A percentile compares a stretch with the other conserved stretches of the same genome.
These are phyloP conservation scores for Sclerotinia sclerotiorum DNA, from an alignment of 2,329 filamentous ascomycete species.

Conservation along the genomic window DNA sequence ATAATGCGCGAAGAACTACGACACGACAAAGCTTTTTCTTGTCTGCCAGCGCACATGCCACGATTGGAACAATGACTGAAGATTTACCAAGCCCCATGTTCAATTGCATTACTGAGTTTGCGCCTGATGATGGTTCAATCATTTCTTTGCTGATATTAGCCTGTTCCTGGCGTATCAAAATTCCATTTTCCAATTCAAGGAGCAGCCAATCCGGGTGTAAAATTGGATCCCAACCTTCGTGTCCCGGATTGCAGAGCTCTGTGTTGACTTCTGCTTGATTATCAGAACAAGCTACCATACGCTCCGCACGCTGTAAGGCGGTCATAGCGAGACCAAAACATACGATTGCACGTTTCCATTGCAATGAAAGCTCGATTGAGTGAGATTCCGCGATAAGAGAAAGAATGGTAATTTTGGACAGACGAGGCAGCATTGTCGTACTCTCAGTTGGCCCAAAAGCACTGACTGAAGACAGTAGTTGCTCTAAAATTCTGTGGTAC, in stretches of 20 bases:
- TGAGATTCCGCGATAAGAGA: conserved; percentile 21
- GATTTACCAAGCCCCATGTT: conserved; percentile 74
- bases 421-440: conserved; percentile 25
- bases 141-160: conserved; percentile 56
- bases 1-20: conserved; percentile 60
- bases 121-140: conserved; percentile 43
- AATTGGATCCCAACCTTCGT: conserved; percentile 54
- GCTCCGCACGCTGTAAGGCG: conserved; percentile 32
- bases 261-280: conserved; percentile 42
- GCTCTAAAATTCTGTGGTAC: background rate
- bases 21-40: conserved; percentile 53
- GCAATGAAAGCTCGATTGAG: background rate
- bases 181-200: conserved; percentile 61
- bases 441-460: background rate
- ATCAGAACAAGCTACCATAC: conserved; percentile 40
- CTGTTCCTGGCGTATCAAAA: conserved; percentile 57
- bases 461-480: background rate
- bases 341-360: conserved; percentile 28
- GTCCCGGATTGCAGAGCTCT: conserved; percentile 53
- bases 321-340: conserved; percentile 30
- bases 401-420: conserved; percentile 28
- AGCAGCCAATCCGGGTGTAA: conserved; percentile 60
- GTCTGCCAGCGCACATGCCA: conserved; percentile 55
- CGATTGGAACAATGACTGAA: conserved; percentile 67
- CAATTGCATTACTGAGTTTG: conserved; percentile 61